Evolutionary conservation across 2,329 filamentous ascomycete species (phyloP), one percentile per base, ranked within the genome.

Genomic region (Cercospora brassicicola): DNA sequence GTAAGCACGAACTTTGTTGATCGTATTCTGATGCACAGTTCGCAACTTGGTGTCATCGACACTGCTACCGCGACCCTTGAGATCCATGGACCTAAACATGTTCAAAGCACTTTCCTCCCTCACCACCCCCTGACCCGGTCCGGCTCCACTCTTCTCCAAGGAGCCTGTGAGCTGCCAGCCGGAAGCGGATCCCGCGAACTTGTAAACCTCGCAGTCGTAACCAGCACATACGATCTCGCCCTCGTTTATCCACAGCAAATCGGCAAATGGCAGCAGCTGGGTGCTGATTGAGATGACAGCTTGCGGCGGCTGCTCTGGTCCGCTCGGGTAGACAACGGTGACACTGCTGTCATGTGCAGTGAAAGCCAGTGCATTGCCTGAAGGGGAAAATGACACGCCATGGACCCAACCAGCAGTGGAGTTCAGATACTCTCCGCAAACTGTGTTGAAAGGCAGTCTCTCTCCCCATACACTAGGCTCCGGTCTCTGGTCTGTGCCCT

Each of bases 81-180:
- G 86, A 81, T 99, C 95, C 95, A 99, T 98, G 84, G 97, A 94
- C 76, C 89, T 89, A 84, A 99, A 99, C 93, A 98, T 97, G 81
- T 98, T 97, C 79, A 97, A 84, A 26, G 95, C 95, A 72, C 91
- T 95, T 80, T 98, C 95, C 81, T 98, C 95, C 33, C 91, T 87
- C 65, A 88, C 89, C 2, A 69, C 69, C 7, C 73, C 71, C 26
- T 67, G 69, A 18, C 72, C 73, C 15, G 71, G 65, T 31, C 69
- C 73, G 2, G 71, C 71, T 81, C 82, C 65, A 84, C 79, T 51
- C 87, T 90, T 30, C 82, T 97, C 94, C 69, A 98, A 83, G 3
- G 92, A 90, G 33, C 93, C 94, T 39, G 86, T 87, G 42, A 97
- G 83, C 77, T 93, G 87, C 95, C 95, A 99, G 53, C 94, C 94